Conservation (phyloP, 768 basidiomycete species). For the Suillus variegatus region DNA sequence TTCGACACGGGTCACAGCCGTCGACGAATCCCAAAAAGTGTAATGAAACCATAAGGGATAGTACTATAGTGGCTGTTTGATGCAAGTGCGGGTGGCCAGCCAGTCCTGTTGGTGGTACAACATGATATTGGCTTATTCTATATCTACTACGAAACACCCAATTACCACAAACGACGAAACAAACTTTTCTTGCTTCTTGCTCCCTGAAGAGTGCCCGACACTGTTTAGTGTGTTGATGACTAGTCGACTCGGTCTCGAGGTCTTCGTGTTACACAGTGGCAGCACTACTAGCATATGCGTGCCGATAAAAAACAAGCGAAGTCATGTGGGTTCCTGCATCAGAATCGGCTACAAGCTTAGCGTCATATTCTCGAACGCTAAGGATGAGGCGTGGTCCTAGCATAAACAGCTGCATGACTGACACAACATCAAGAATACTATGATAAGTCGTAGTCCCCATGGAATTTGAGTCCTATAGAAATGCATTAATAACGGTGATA, state of each 20-base stretch:
- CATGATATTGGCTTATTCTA: neutral
- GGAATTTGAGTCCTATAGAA: neutral
- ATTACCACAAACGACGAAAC: neutral
- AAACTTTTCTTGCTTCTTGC: neutral
- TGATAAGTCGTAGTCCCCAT: neutral
- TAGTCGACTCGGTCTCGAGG: neutral
- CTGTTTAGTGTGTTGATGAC: no score
- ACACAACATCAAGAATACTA: neutral
- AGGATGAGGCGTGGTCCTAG: conserved; percentile 5
- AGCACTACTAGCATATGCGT: neutral
- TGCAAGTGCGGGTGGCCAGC: neutral
- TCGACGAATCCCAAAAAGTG: no score
- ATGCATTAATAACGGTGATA: neutral
- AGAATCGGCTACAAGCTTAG: neutral
- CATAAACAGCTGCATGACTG: neutral
- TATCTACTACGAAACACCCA: neutral
- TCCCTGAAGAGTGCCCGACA: neutral
- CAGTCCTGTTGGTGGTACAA: neutral
- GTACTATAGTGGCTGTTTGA: no score
- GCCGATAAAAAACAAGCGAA: neutral
- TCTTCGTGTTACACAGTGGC: neutral
- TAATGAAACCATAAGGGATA: no score
- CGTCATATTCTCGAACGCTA: neutral
- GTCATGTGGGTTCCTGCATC: neutral
- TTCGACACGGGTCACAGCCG: no score